Evolutionary conservation across 1,284 basidiomycete species (phyloP).

Genomic region (Apiotrichum akiyoshidainum): DNA sequence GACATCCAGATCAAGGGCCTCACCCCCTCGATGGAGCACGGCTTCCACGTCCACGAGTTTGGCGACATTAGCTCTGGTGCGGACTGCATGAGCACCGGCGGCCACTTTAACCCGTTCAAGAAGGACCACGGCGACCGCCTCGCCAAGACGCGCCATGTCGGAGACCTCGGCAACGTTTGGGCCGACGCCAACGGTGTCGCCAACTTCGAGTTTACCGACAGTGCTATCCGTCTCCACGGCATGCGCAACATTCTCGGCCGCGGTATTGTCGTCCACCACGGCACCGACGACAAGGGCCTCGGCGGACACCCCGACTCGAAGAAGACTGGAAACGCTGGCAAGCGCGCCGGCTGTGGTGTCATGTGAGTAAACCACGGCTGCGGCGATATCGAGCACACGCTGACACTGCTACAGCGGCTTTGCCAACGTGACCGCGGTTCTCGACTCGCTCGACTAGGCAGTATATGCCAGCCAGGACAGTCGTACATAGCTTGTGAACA

Average conservation of each 20-base stretch:
- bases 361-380: constrained; percentile 5
- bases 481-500: too few species aligned
- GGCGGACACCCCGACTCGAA: constrained; percentile 15
- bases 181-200: constrained; percentile 12
- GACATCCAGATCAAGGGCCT: constrained; percentile 12
- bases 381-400: background rate
- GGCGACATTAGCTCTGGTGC: constrained; percentile 8
- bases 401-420: background rate
- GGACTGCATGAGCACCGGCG: constrained; percentile 12
- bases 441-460: constrained; percentile 1
- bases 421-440: background rate
- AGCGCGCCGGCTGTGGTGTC: constrained; percentile 17
- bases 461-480: too few species aligned
- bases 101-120: constrained; percentile 21
- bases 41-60: constrained; percentile 19
- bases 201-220: constrained; percentile 9
- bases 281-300: constrained; percentile 17
- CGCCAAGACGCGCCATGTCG: constrained; percentile 16
- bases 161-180: constrained; percentile 22
- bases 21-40: constrained; percentile 11
- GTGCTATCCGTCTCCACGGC: constrained; percentile 8
- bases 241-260: constrained; percentile 11
- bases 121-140: constrained; percentile 14
- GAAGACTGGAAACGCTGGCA: constrained; percentile 20
- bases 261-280: constrained; percentile 18